Conservation (phyloP, 202 grass and related monocot genomes). For the Alloteropsis angusta region DNA sequence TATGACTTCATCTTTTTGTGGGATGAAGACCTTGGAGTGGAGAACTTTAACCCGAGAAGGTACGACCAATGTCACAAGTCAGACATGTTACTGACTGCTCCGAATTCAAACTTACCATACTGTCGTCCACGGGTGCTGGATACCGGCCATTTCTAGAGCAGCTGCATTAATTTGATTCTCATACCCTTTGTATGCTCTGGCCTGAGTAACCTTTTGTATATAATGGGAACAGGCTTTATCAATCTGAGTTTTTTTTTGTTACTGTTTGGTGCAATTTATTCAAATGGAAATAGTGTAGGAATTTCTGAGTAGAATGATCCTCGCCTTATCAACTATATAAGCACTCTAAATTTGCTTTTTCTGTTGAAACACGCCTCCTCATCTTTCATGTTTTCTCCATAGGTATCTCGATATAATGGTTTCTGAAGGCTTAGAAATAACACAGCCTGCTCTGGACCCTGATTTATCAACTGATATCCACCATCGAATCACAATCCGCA, state of each 20-base stretch:
- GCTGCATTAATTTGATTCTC: not conserved
- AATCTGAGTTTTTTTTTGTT: not conserved
- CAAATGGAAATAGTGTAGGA: not conserved
- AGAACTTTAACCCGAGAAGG: conserved; percentile 79
- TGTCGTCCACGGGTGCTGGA: not conserved
- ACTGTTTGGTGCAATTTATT: not conserved
- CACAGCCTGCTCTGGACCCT: conserved; percentile 89
- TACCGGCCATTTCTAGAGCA: not conserved
- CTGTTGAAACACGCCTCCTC: not conserved
- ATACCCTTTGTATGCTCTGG: not conserved
- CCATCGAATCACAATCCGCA: conserved; percentile 85
- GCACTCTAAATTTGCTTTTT: not conserved
- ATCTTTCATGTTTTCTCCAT: conserved; percentile 6
- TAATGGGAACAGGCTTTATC: not conserved
- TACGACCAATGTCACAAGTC: not conserved
- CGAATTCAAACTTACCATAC: not conserved
- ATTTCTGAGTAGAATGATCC: not conserved
- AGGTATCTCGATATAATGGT: conserved; percentile 96
- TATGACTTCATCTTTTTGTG: conserved; percentile 89
- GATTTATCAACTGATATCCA: conserved; percentile 90
- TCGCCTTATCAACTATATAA: not conserved
- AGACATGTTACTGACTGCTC: not conserved
- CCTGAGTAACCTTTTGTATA: not conserved
- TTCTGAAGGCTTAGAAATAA: conserved; percentile 92
- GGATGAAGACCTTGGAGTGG: conserved; percentile 96